Percentiles rank a stretch among this genome's conserved stretches.
Conservation (phyloP, 345 rosid genomes). For the Populus alba region DNA sequence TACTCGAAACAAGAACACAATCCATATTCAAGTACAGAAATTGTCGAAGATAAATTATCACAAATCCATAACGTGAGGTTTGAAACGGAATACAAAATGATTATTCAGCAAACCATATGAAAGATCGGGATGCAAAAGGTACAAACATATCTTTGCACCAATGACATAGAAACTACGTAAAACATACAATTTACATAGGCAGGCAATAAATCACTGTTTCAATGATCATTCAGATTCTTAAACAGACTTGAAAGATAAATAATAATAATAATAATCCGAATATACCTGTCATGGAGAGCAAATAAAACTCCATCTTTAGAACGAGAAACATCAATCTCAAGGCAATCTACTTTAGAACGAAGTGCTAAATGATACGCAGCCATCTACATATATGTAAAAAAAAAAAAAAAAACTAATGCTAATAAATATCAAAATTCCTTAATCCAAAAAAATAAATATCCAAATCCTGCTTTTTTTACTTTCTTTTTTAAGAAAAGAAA, state of each 20-base stretch:
- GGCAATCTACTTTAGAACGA: constrained; percentile 75
- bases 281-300: constrained; percentile 88
- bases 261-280: constrained; percentile 13
- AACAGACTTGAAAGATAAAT: background rate
- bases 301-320: constrained; percentile 82
- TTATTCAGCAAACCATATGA: background rate
- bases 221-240: no score
- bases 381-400: constrained; percentile 40
- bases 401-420: background rate
- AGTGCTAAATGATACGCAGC: constrained; percentile 70
- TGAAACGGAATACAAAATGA: background rate
- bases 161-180: no score
- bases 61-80: background rate
- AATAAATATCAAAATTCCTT: background rate
- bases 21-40: background rate
- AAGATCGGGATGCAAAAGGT: background rate
- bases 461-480: no score
- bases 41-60: background rate
- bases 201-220: background rate
- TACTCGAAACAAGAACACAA: background rate
- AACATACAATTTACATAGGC: background rate
- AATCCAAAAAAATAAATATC: no score
- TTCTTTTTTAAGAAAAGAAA: background rate
- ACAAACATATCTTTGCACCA: no score
- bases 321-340: constrained; percentile 93